Conservation (phyloP, 495 filamentous ascomycete genomes). For the Trichocladium uniseriatum region DNA sequence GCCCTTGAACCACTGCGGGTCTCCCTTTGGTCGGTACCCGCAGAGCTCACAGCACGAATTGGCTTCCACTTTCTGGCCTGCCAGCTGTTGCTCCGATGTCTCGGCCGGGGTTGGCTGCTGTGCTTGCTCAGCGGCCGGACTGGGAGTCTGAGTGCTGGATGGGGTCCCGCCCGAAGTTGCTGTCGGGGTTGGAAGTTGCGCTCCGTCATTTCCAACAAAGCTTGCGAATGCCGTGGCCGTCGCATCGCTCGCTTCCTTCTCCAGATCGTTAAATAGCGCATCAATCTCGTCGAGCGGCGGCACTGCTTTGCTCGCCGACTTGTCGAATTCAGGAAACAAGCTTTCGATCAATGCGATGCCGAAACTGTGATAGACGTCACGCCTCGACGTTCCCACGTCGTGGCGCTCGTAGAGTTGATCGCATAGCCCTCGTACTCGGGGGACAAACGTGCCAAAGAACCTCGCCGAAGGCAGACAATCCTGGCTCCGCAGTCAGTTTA, state of each 20-base stretch:
- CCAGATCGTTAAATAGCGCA: constrained; percentile 17
- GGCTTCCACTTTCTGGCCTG: constrained; percentile 28
- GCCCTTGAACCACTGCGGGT: constrained; percentile 45
- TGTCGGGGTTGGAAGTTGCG: constrained; percentile 9
- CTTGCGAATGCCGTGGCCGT: neutral
- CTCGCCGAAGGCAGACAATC: constrained; percentile 20
- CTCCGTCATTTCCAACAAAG: neutral
- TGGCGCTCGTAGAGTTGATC: constrained; percentile 33
- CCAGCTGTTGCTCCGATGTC: constrained; percentile 3
- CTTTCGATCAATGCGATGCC: constrained; percentile 30
- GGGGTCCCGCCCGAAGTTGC: constrained; percentile 1
- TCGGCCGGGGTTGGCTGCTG: constrained; percentile 6
- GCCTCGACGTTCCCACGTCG: constrained; percentile 20
- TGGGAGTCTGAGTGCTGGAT: neutral
- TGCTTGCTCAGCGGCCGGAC: constrained; percentile 1
- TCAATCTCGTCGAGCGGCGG: constrained; percentile 16
- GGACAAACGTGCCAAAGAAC: constrained; percentile 28
- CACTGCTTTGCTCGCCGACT: neutral
- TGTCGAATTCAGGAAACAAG: constrained; percentile 24
- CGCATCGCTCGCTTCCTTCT: neutral
- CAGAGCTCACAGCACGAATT: constrained; percentile 37
- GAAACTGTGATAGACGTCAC: constrained; percentile 30
- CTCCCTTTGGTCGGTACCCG: constrained; percentile 42
- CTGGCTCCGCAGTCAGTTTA: constrained; percentile 21
- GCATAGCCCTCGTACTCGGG: constrained; percentile 26